A percentile compares a stretch with the other conserved stretches of the same genome.
These are phyloP conservation scores for Cercospora sp. DNA, from an alignment of 2,329 filamentous ascomycete genomes.

Conservation along the genomic window DNA sequence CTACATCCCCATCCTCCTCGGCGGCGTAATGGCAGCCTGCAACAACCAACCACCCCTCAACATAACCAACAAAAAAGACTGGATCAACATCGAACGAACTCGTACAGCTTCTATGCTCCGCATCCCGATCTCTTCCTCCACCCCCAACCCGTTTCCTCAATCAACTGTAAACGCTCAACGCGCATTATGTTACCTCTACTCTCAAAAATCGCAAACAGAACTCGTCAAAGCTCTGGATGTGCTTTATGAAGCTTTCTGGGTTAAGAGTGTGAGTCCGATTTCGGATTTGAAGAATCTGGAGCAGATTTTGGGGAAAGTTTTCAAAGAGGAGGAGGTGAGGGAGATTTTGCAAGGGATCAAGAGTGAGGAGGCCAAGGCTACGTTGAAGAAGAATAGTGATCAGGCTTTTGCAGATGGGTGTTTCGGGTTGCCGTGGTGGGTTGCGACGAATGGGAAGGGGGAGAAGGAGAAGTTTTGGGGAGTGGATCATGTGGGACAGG, in stretches of 20 bases:
- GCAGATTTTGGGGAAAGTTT: constrained; percentile 45
- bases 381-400: constrained; percentile 53
- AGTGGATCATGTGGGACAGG: constrained; percentile 59
- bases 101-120: constrained; percentile 57
- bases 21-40: constrained; percentile 59
- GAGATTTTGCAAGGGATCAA: constrained; percentile 40
- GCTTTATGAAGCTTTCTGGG: constrained; percentile 56
- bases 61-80: constrained; percentile 63
- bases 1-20: constrained; percentile 61
- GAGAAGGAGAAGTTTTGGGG: constrained; percentile 60
- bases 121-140: constrained; percentile 51
- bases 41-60: constrained; percentile 56
- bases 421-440: constrained; percentile 63
- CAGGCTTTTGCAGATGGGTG: constrained; percentile 54
- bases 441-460: constrained; percentile 56
- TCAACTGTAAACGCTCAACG: constrained; percentile 55
- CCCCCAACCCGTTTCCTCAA: constrained; percentile 56
- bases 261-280: constrained; percentile 47
- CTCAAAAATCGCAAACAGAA: constrained; percentile 43
- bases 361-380: constrained; percentile 49
- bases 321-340: constrained; percentile 49
- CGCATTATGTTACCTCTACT: constrained; percentile 51
- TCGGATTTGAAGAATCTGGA: constrained; percentile 48
- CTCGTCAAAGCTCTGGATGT: constrained; percentile 47
- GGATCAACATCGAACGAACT: constrained; percentile 54